Percentiles rank a stretch among this genome's conserved stretches.
Conservation (phyloP, 2,329 filamentous ascomycete genomes). For the Exophiala aquamarina region DNA sequence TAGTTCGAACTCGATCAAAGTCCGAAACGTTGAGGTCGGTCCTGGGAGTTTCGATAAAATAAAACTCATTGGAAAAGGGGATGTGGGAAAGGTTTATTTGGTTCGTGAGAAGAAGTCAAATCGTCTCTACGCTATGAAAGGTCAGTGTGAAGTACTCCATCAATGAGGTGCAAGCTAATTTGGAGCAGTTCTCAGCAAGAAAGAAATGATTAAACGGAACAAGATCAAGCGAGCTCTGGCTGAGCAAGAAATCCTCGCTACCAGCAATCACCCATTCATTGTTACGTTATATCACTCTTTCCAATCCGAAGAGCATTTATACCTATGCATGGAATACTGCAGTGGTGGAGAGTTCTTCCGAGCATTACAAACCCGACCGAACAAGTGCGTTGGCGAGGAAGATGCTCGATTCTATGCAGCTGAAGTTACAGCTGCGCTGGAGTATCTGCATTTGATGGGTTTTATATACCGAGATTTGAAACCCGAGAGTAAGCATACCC, state of each 20-base stretch:
- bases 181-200: slow-evolving; percentile 85
- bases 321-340: slow-evolving; percentile 99
- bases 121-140: slow-evolving; percentile 97
- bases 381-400: slow-evolving; percentile 96
- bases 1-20: slow-evolving; percentile 98
- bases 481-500: slow-evolving; percentile 74
- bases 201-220: slow-evolving; percentile 99
- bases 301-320: slow-evolving; percentile 97
- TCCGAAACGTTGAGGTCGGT: slow-evolving; percentile 92
- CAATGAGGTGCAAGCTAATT: slow-evolving; percentile 37
- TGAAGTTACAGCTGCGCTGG: slow-evolving; percentile 92
- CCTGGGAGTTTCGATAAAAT: slow-evolving; percentile 98
- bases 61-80: slow-evolving; percentile 97
- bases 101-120: slow-evolving; percentile 97
- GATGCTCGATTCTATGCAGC: slow-evolving; percentile 96
- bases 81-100: slow-evolving; percentile 97
- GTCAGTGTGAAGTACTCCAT: slow-evolving; percentile 50
- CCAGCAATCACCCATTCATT: slow-evolving; percentile 98
- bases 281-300: slow-evolving; percentile 98
- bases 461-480: slow-evolving; percentile 99
- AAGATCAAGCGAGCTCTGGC: slow-evolving; percentile 98
- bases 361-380: slow-evolving; percentile 90
- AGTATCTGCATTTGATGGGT: slow-evolving; percentile 97
- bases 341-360: slow-evolving; percentile 98
- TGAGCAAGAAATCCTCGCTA: slow-evolving; percentile 96